A percentile compares a stretch with the other conserved stretches of the same genome.
Evolutionary conservation across 2,329 filamentous ascomycete species (phyloP).

Genomic region (Aspergillus fischeri): DNA sequence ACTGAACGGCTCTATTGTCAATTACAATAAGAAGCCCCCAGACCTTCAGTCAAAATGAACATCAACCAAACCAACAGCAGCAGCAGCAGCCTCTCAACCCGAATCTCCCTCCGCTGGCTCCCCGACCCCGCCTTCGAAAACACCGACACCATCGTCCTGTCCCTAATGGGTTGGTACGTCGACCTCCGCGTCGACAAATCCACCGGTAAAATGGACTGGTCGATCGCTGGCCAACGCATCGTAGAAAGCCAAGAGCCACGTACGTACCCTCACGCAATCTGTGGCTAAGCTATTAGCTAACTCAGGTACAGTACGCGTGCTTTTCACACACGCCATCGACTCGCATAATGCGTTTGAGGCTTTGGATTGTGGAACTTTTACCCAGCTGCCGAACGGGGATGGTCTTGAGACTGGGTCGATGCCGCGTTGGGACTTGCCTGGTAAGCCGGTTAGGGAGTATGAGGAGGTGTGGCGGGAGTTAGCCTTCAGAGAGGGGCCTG

Average conservation of each 20-base stretch:
- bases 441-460: conserved; percentile 44
- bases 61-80: conserved; percentile 3
- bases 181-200: conserved; percentile 40
- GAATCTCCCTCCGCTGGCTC: conserved; percentile 43
- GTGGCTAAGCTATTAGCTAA: neutral
- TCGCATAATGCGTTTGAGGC: conserved; percentile 32
- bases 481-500: conserved; percentile 27
- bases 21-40: neutral
- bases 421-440: conserved; percentile 33
- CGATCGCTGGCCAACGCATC: conserved; percentile 39
- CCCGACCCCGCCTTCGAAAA: conserved; percentile 39
- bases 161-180: conserved; percentile 41
- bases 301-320: conserved; percentile 25
- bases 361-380: conserved; percentile 36
- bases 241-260: conserved; percentile 33
- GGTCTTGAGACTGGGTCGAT: conserved; percentile 38
- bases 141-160: conserved; percentile 43
- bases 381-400: conserved; percentile 37
- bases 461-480: conserved; percentile 64
- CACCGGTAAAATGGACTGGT: conserved; percentile 39
- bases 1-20: neutral
- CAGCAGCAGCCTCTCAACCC: conserved; percentile 31
- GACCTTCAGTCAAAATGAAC: neutral
- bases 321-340: conserved; percentile 38
- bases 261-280: conserved; percentile 15